Conservation (phyloP, 371 early-diverging fungal species). For the Apophysomyces trapeziformis region DNA sequence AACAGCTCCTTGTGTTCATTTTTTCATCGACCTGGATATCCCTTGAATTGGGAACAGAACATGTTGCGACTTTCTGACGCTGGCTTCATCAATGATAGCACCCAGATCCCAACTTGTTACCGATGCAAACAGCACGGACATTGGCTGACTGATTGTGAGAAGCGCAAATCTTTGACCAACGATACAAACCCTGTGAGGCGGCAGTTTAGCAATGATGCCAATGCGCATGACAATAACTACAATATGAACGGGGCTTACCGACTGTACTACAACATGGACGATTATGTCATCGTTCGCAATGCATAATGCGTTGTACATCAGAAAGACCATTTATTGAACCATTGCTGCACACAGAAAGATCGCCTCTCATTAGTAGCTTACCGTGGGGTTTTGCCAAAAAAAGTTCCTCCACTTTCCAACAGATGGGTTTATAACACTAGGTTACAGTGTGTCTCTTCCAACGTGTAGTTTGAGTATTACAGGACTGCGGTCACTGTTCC, state of each 20-base stretch:
- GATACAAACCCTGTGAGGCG: neutral
- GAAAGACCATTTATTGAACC: too few species aligned
- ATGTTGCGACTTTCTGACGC: slow-evolving; percentile 20
- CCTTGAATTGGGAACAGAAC: slow-evolving; percentile 16
- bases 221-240: neutral
- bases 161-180: neutral
- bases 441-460: too few species aligned
- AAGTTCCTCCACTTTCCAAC: too few species aligned
- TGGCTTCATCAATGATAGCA: slow-evolving; percentile 20
- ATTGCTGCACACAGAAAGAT: too few species aligned
- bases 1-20: neutral
- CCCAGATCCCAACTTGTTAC: slow-evolving; percentile 12
- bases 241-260: slow-evolving; percentile 6
- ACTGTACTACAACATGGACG: slow-evolving; percentile 22
- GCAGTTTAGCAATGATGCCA: neutral
- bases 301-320: neutral
- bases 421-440: too few species aligned
- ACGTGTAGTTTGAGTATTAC: too few species aligned
- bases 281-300: slow-evolving; percentile 21
- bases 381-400: too few species aligned
- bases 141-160: slow-evolving; percentile 21
- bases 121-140: slow-evolving; percentile 22
- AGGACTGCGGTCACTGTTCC: too few species aligned
- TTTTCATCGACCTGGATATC: slow-evolving; percentile 12
- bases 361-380: too few species aligned